Percentiles rank a stretch among this genome's conserved stretches.
phyloP scores from a whole-genome alignment of 2,329 filamentous ascomycete genomes.

The Colletotrichum karsti region DNA sequence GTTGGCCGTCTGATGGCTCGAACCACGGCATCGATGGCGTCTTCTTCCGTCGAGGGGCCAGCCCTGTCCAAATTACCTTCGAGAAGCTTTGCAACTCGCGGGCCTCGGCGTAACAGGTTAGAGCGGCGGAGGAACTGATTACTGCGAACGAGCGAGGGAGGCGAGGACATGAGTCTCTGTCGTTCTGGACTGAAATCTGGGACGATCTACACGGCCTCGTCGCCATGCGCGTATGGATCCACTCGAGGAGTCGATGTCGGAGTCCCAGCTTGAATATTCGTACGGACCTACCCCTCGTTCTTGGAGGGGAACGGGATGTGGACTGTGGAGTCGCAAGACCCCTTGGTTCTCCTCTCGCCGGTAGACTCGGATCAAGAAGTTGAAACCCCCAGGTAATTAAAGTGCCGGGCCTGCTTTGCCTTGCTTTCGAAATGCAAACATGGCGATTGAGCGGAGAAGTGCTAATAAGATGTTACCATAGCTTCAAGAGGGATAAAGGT shows the following conservation, averaged over 20 bases:
- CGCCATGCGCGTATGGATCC: not conserved
- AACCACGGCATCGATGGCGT: constrained; percentile 1
- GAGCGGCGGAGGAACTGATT: not conserved
- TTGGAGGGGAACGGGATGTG: not conserved
- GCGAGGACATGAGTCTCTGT: not conserved
- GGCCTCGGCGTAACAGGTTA: not conserved
- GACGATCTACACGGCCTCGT: not conserved
- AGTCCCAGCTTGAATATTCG: not conserved
- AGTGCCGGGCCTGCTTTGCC: not conserved
- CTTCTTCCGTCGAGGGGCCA: not conserved
- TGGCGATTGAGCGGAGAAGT: not conserved
- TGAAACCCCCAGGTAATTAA: not conserved
- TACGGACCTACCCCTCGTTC: not conserved
- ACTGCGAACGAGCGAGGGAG: not conserved
- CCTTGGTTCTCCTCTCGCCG: not conserved
- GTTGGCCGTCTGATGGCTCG: constrained; percentile 5
- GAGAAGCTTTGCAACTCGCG: not conserved
- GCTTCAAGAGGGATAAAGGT: not conserved
- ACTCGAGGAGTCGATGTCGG: not conserved
- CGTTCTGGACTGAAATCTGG: not conserved
- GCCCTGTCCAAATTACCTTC: not conserved
- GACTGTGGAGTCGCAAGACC: not conserved
- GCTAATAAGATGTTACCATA: constrained; percentile 25
- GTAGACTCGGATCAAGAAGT: not conserved
- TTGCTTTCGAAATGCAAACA: not conserved